Conservation (phyloP, 257 asterid species). For the Cynanchum wilfordii region DNA sequence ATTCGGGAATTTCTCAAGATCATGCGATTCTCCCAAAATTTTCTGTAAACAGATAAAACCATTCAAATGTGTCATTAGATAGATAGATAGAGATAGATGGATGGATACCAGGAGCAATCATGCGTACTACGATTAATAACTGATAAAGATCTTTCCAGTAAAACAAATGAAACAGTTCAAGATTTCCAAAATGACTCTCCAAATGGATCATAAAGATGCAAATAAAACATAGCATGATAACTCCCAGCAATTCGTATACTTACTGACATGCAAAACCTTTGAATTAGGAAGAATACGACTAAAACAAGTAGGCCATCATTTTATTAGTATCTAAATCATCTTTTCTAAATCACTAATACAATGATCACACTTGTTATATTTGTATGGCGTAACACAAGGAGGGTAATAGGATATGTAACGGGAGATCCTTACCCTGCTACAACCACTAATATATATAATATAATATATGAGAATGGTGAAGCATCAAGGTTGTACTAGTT, state of each 20-base stretch:
- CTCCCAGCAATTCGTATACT: neutral
- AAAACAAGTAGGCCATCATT: too few species aligned
- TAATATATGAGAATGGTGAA: too few species aligned
- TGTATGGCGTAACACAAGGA: too few species aligned
- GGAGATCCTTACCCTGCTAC: too few species aligned
- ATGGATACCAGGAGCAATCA: neutral
- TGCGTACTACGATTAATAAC: neutral
- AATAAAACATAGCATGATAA: neutral
- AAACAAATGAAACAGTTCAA: neutral
- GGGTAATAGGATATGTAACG: too few species aligned
- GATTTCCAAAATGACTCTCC: neutral
- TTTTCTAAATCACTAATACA: too few species aligned
- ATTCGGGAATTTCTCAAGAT: slow-evolving; percentile 60
- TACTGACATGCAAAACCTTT: neutral
- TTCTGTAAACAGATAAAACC: slow-evolving; percentile 43
- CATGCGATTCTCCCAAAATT: slow-evolving; percentile 54
- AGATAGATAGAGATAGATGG: too few species aligned
- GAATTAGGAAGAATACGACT: neutral
- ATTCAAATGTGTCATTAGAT: neutral
- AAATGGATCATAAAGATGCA: neutral
- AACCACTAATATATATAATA: neutral
- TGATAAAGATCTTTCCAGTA: neutral
- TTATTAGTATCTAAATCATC: too few species aligned
- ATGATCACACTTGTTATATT: too few species aligned
- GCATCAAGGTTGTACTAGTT: neutral